These are phyloP conservation scores for Wolfiporia cocos DNA, from an alignment of 1,284 basidiomycete genomes.

Conservation along the genomic window DNA sequence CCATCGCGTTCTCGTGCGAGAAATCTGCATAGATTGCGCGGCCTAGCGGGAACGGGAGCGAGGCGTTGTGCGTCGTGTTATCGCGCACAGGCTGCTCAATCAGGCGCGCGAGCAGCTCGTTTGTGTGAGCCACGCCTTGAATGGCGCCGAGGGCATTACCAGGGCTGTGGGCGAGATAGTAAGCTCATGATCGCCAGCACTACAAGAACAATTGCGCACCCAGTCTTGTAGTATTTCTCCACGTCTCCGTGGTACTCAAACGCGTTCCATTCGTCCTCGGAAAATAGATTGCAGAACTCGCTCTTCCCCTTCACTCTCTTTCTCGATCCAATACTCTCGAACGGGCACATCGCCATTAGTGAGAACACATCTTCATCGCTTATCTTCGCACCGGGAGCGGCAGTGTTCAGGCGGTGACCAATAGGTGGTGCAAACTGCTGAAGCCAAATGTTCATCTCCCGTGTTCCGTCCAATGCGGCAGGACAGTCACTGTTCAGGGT, in stretches of 20 bases:
- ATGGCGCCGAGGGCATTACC: conserved; percentile 62
- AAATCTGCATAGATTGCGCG: conserved; percentile 69
- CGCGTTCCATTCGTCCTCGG: conserved; percentile 50
- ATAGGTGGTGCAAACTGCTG: conserved; percentile 49
- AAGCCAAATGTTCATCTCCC: conserved; percentile 47
- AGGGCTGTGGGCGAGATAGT: conserved; percentile 34
- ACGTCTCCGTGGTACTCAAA: conserved; percentile 74
- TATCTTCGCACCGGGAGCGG: conserved; percentile 58
- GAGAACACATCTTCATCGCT: conserved; percentile 47
- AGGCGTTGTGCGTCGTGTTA: conserved; percentile 69
- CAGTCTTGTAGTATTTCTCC: conserved; percentile 73
- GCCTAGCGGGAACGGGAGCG: conserved; percentile 75
- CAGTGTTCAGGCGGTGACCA: conserved; percentile 48
- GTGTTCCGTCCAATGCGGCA: conserved; percentile 41
- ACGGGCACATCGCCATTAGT: conserved; percentile 73
- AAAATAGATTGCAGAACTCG: conserved; percentile 69
- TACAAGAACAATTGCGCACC: conserved; percentile 34
- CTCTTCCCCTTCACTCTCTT: conserved; percentile 26
- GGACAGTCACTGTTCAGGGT: conserved; percentile 71
- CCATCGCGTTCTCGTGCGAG: conserved; percentile 78
- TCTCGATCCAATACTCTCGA: conserved; percentile 50
- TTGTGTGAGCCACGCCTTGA: conserved; percentile 78
- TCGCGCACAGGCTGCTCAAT: conserved; percentile 55
- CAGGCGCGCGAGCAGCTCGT: conserved; percentile 77
- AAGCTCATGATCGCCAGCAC: neutral